These are phyloP conservation scores for Aeschynomene evenia DNA, from an alignment of 306 rosid species.

Conservation along the genomic window DNA sequence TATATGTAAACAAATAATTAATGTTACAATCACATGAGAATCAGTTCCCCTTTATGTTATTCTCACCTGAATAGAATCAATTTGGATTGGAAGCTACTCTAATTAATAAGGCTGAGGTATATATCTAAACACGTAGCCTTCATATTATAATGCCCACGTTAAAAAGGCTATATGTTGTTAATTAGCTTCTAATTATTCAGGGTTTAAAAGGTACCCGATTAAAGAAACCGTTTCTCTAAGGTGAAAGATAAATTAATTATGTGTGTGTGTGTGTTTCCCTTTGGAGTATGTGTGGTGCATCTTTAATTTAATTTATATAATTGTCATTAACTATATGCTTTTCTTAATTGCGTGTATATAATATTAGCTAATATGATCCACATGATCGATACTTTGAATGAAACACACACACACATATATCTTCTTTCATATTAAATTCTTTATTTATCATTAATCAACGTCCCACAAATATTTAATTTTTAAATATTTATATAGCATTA, in stretches of 20 bases:
- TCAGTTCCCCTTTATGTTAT: not conserved
- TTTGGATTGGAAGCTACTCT: slow-evolving; percentile 24
- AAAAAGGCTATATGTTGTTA: slow-evolving; percentile 31
- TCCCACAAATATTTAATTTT: too few relatives aligned
- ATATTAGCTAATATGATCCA: slow-evolving; percentile 20
- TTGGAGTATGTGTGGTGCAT: not conserved
- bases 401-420: too few relatives aligned
- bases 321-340: not conserved
- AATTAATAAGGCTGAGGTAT: too few relatives aligned
- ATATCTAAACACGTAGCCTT: slow-evolving; percentile 2
- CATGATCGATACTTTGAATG: slow-evolving; percentile 4
- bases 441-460: too few relatives aligned
- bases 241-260: slow-evolving; percentile 15
- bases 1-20: slow-evolving; percentile 6
- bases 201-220: slow-evolving; percentile 5
- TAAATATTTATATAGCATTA: too few relatives aligned
- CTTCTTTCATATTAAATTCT: too few relatives aligned
- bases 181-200: not conserved
- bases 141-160: slow-evolving; percentile 23
- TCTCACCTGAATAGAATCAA: not conserved
- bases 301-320: slow-evolving; percentile 13
- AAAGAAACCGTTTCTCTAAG: slow-evolving; percentile 11
- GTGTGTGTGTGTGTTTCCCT: slow-evolving; percentile 29
- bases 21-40: slow-evolving; percentile 8
- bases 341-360: not conserved